Percentiles rank a stretch among this genome's conserved stretches.
Evolutionary conservation across 106 monocot species (phyloP).

Genomic region (Narthecium ossifragum): DNA sequence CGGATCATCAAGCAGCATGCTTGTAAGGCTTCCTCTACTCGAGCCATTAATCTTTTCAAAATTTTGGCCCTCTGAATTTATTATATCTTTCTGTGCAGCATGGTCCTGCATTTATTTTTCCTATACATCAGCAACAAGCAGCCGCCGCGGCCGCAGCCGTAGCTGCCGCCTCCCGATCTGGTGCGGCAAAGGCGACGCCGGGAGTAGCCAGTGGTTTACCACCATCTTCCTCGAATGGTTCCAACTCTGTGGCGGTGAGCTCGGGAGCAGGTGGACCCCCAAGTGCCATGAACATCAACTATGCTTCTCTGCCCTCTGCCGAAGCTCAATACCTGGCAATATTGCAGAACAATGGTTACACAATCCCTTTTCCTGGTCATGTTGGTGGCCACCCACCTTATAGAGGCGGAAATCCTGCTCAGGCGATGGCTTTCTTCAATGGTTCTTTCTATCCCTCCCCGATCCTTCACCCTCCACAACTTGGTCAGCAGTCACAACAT

Average conservation of each 20-base stretch:
- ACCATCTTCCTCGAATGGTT: conserved; percentile 19
- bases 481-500: too few species aligned
- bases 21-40: conserved; percentile 35
- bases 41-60: not conserved
- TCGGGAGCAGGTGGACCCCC: conserved; percentile 27
- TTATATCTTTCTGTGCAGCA: conserved; percentile 23
- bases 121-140: conserved; percentile 61
- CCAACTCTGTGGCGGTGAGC: conserved; percentile 11
- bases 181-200: conserved; percentile 14
- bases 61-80: not conserved
- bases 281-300: conserved; percentile 57
- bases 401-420: conserved; percentile 36
- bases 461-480: conserved; percentile 68
- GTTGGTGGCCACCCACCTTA: conserved; percentile 47
- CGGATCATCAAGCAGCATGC: conserved; percentile 40
- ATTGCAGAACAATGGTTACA: conserved; percentile 76
- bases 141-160: conserved; percentile 18
- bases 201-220: conserved; percentile 16
- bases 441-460: conserved; percentile 71
- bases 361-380: conserved; percentile 67
- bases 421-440: conserved; percentile 76
- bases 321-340: conserved; percentile 81
- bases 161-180: conserved; percentile 18
- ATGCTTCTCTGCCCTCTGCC: conserved; percentile 40
- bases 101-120: conserved; percentile 72